phyloP scores from a whole-genome alignment of 257 asterid species.

The Nicotiana tabacum region DNA sequence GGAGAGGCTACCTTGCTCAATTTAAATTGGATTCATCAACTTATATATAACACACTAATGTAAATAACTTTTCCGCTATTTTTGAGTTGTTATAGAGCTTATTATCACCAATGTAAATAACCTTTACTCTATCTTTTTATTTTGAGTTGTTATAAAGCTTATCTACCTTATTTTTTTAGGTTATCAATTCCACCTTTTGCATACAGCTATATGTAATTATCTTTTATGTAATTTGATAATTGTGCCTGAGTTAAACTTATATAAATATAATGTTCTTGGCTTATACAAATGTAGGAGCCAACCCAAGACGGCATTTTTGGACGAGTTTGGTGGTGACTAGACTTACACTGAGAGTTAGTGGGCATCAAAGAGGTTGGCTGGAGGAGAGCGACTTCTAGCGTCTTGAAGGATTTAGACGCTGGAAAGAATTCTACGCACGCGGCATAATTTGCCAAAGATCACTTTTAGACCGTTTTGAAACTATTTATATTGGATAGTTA shows the following conservation, averaged over 20 bases:
- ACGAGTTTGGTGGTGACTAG: not conserved
- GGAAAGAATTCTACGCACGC: not conserved
- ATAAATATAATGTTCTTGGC: not conserved
- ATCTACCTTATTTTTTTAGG: not conserved
- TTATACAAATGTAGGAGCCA: not conserved
- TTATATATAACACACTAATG: not conserved
- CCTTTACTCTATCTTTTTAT: not conserved
- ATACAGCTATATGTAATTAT: not conserved
- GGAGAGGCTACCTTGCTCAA: not conserved
- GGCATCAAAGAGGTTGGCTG: not conserved
- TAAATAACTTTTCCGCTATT: not conserved
- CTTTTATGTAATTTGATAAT: not conserved
- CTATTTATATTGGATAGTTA: no score
- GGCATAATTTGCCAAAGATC: not conserved
- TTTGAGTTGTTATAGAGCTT: not conserved
- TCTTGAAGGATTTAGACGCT: not conserved
- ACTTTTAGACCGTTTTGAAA: no score
- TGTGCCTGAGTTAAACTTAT: not conserved
- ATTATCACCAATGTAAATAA: not conserved
- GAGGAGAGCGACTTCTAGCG: not conserved
- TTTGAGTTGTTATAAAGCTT: not conserved
- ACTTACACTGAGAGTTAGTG: not conserved
- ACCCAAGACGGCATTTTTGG: not conserved
- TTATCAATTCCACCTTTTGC: not conserved
- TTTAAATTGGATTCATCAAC: not conserved